These are phyloP conservation scores for Calophaca sinica DNA, from an alignment of 306 rosid species.

Conservation along the genomic window DNA sequence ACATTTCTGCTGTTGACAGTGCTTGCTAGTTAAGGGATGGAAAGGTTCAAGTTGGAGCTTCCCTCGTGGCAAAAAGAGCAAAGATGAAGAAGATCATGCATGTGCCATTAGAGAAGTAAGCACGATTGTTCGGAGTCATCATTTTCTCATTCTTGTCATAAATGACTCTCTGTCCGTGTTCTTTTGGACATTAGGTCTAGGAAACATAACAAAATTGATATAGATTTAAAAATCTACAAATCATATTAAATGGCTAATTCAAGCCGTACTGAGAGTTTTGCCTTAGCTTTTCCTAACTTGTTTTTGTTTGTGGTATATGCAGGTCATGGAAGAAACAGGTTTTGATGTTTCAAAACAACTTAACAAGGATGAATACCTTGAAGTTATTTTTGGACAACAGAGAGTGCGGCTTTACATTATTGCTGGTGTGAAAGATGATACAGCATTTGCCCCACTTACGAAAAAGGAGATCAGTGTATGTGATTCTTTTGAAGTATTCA, in stretches of 20 bases:
- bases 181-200: conserved; percentile 25
- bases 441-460: conserved; percentile 92
- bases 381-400: conserved; percentile 86
- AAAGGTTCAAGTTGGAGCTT: conserved; percentile 99
- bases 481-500: conserved; percentile 36
- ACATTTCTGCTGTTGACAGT: conserved; percentile 59
- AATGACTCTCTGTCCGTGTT: conserved; percentile 22
- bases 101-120: conserved; percentile 97
- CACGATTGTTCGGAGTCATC: conserved; percentile 25
- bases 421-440: conserved; percentile 91
- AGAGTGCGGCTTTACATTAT: conserved; percentile 93
- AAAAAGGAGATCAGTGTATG: conserved; percentile 99
- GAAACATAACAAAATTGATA: conserved; percentile 36
- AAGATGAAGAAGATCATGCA: conserved; percentile 98
- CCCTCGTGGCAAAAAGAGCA: conserved; percentile 97
- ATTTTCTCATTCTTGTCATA: conserved; percentile 12
- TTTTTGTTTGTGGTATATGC: conserved; percentile 52
- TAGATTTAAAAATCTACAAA: conserved; percentile 17
- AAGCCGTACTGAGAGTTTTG: conserved; percentile 15
- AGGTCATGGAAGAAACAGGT: conserved; percentile 98
- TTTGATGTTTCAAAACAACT: conserved; percentile 81
- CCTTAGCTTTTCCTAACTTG: conserved; percentile 29
- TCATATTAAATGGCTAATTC: conserved; percentile 25
- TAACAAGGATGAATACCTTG: conserved; percentile 78
- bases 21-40: conserved; percentile 98